Conservation (phyloP, 352 stramenopile species). For the Pythium aristosporum region DNA sequence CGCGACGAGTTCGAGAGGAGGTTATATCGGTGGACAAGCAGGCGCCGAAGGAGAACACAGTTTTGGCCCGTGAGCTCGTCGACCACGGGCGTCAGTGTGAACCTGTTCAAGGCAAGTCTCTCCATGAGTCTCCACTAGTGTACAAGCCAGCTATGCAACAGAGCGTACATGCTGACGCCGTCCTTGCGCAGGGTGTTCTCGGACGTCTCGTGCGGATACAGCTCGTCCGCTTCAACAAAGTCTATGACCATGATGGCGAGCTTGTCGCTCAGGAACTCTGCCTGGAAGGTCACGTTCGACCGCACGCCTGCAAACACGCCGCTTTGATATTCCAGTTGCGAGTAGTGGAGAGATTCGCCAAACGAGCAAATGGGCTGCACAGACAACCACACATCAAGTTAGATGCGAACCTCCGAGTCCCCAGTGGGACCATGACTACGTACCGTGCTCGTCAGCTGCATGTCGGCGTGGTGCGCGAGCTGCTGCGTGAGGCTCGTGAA, state of each 20-base stretch:
- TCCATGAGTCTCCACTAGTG: background rate
- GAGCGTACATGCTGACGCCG: conserved; percentile 21
- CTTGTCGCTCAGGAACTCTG: conserved; percentile 35
- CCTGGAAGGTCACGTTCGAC: conserved; percentile 37
- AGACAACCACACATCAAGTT: background rate
- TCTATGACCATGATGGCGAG: conserved; percentile 36
- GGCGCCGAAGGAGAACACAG: conserved; percentile 47
- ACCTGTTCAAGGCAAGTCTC: conserved; percentile 12
- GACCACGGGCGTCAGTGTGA: conserved; percentile 35
- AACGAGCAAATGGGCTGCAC: conserved; percentile 33
- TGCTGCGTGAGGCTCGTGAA: conserved; percentile 34
- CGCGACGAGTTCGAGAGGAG: conserved; percentile 39
- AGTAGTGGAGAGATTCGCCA: conserved; percentile 35
- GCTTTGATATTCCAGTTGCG: conserved; percentile 37
- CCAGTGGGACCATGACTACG: background rate
- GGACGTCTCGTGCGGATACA: conserved; percentile 32
- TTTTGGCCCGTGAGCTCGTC: conserved; percentile 34
- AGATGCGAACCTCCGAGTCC: background rate
- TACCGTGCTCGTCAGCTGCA: conserved; percentile 32
- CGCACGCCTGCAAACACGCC: conserved; percentile 38
- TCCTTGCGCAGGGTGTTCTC: conserved; percentile 36
- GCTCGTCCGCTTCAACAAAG: conserved; percentile 47
- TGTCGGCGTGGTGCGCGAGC: conserved; percentile 36
- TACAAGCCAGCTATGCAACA: background rate
- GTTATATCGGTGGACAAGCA: conserved; percentile 51